A percentile compares a stretch with the other conserved stretches of the same genome.
Evolutionary conservation across 176 grass and related monocot genomes (phyloP).

Genomic region (Aechmea fasciata): DNA sequence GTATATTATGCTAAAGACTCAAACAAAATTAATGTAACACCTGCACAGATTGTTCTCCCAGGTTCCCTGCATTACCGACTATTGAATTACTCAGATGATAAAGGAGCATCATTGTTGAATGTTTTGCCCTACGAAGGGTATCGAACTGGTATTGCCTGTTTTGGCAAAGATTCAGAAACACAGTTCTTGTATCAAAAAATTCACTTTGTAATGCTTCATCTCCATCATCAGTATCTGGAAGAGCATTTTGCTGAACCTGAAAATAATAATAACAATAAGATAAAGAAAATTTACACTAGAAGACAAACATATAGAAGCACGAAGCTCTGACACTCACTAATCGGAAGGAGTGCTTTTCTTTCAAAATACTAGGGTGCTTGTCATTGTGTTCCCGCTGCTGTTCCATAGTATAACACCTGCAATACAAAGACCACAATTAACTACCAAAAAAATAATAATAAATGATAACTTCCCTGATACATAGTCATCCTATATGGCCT

Average conservation of each 20-base stretch:
- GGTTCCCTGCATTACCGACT: background rate
- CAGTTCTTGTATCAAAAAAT: constrained; percentile 21
- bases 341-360: constrained; percentile 20
- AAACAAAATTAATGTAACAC: too few relatives aligned
- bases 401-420: constrained; percentile 7
- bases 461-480: too few relatives aligned
- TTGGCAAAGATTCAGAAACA: constrained; percentile 20
- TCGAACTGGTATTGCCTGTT: constrained; percentile 20
- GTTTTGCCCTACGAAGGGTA: constrained; percentile 19
- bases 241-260: constrained; percentile 7
- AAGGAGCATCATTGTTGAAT: constrained; percentile 26
- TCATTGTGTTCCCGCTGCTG: constrained; percentile 16
- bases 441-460: background rate
- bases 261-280: background rate
- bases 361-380: constrained; percentile 12
- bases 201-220: constrained; percentile 10
- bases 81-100: constrained; percentile 15
- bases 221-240: constrained; percentile 6
- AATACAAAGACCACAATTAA: background rate
- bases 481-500: background rate
- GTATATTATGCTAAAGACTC: too few relatives aligned
- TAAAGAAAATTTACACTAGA: background rate
- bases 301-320: background rate
- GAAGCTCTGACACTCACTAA: constrained; percentile 6
- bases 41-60: too few relatives aligned